Evolutionary conservation across 2,329 filamentous ascomycete species (phyloP).

Genomic region (Colletotrichum eremochloae): DNA sequence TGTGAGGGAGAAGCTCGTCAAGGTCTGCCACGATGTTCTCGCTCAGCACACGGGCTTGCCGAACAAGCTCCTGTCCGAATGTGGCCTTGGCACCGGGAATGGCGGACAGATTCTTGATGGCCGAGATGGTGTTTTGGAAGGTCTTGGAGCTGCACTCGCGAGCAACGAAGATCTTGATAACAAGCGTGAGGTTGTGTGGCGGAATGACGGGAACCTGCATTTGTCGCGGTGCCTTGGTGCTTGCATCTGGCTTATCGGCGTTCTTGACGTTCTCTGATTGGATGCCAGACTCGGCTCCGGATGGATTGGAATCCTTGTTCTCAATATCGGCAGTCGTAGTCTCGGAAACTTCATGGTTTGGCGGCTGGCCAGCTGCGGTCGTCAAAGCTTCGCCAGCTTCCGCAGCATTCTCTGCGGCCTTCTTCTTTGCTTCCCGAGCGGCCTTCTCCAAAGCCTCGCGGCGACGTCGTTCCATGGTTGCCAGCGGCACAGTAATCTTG

Average conservation of each 20-base stretch:
- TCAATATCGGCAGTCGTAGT: slow-evolving; percentile 41
- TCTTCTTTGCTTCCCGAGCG: slow-evolving; percentile 54
- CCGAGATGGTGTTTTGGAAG: slow-evolving; percentile 96
- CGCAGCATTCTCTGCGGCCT: slow-evolving; percentile 44
- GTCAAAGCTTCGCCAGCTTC: slow-evolving; percentile 28
- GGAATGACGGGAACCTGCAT: slow-evolving; percentile 88
- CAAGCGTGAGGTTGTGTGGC: slow-evolving; percentile 87
- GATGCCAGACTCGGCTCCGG: background rate
- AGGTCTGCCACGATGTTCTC: slow-evolving; percentile 88
- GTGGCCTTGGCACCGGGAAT: slow-evolving; percentile 90
- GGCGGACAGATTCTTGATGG: slow-evolving; percentile 97
- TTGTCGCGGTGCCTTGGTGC: slow-evolving; percentile 67
- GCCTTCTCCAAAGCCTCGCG: slow-evolving; percentile 74
- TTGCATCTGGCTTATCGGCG: slow-evolving; percentile 56
- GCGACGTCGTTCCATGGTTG: slow-evolving; percentile 84
- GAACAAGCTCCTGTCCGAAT: slow-evolving; percentile 93
- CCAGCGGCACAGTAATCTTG: slow-evolving; percentile 88
- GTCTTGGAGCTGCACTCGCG: slow-evolving; percentile 98
- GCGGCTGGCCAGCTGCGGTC: slow-evolving; percentile 40
- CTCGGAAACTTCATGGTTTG: slow-evolving; percentile 44
- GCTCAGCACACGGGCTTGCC: slow-evolving; percentile 86
- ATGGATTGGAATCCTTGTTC: slow-evolving; percentile 14
- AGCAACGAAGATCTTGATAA: slow-evolving; percentile 97
- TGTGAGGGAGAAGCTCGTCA: slow-evolving; percentile 86
- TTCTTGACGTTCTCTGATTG: slow-evolving; percentile 50